phyloP scores from a whole-genome alignment of 345 rosid species.

The Brassica nigra region DNA sequence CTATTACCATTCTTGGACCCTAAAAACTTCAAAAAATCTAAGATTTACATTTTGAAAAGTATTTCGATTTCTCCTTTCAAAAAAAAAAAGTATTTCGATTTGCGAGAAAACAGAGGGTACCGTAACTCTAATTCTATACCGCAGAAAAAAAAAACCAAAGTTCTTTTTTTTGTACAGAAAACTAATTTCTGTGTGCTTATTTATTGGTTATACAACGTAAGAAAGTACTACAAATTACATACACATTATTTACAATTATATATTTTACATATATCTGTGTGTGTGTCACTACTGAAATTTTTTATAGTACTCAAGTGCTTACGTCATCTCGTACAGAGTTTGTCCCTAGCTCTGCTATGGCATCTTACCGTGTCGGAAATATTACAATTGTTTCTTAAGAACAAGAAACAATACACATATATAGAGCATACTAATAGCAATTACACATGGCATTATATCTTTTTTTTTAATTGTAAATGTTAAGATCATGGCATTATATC shows the following conservation, averaged over 20 bases:
- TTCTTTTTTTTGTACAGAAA: background rate
- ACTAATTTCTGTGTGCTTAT: background rate
- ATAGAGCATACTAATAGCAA: background rate
- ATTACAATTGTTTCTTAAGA: slow-evolving; percentile 27
- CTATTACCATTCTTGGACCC: no score
- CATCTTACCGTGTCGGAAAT: slow-evolving; percentile 43
- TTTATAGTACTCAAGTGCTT: slow-evolving; percentile 45
- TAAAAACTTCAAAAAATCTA: no score
- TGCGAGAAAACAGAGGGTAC: background rate
- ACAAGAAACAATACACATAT: background rate
- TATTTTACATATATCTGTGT: background rate
- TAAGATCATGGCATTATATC: no score
- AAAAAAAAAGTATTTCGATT: no score
- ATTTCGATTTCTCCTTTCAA: no score
- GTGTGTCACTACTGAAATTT: slow-evolving; percentile 14
- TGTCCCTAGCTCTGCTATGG: slow-evolving; percentile 50
- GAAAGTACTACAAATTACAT: background rate
- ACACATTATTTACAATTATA: background rate
- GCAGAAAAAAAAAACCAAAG: no score
- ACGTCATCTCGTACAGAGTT: slow-evolving; percentile 54
- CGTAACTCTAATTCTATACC: background rate
- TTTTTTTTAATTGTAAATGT: no score
- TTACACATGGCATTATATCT: no score
- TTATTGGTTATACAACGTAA: background rate
- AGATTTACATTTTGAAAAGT: no score